Evolutionary conservation across 495 filamentous ascomycete genomes (phyloP), one percentile per base, ranked within the genome.

Genomic region (Alectoria sarmentosa): DNA sequence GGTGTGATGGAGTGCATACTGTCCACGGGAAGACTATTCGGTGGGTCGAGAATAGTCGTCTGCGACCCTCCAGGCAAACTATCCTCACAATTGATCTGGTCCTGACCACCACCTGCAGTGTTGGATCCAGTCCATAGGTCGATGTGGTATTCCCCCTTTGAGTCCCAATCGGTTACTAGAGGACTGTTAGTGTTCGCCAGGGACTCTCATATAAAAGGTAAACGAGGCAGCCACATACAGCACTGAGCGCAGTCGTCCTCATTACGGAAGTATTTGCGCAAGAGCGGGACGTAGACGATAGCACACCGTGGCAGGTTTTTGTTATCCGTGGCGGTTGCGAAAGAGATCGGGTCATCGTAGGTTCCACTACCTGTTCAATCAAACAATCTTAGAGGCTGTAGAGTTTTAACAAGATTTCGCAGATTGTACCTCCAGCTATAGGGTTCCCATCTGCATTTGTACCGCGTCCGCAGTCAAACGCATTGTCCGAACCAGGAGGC

Each of bases 281-380:
- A 60, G 39, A 76, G 76, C 0, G 77, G 77, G 6, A 72, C 61
- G 58, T 81, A 82, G 67, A 82, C 70, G 56, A 79, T 71, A 54
- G 80, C 80, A 68, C 80, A 82, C 6, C 44, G 26, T 17, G 56
- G 46, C 38, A 69, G 49, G 3, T 70, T 67, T 62, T 76, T 77
- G 39, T 78, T 77, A 49, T 75, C 73, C 1, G 67, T 61, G 21
- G 75, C 76, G 14, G 74, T 75, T 28, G 79, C 80, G 42, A 80
- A 77, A 14, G 80, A 80, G 36, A 82, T 49, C 11, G 79, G 79
- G 66, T 82, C 73, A 42, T 64, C 64, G 64, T 73, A 79, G 4
- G 77, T 78, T 32, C 80, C 80, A 11, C 70, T 74, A 15, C 78
- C 76, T 70, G 44, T 44, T 17, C 7, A 23, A 39, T 32, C 54